Base-by-base conservation (phyloP, 2,329 filamentous ascomycete species). In the Drechslera avenae region DNA sequence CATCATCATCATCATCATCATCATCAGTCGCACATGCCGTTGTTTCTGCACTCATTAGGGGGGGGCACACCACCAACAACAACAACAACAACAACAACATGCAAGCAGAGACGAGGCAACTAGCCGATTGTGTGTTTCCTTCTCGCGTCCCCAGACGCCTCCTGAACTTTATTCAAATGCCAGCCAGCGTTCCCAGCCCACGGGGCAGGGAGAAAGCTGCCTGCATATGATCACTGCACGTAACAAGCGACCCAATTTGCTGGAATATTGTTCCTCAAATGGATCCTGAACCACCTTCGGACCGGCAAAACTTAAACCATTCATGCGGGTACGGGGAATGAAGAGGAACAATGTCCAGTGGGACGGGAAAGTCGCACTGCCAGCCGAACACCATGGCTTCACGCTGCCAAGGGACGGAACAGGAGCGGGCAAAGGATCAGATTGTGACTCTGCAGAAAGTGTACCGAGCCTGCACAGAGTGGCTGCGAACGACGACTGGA, bases 91-190 rank as follows among this genome's bases (percentile, higher is more conserved):
- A 34, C 43, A 39, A 19, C 23, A 33, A 23, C 16, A 46, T 17
- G 21, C 41, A 23, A 19, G 3, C 30, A 17, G 41, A 44, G 35
- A 45, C 39, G 16, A 52, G 39, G 39, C 21, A 48, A 41, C 32
- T 39, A 35, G 43, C 43, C 23, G 42, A 33, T 7, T 16, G n/a
- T 26, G 13, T 45, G 33, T 23, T 45, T 42, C 36, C 33, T 30
- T 31, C 47, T 18, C 17, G 18, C 43, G 23, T 46, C 43, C 39
- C 52, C 43, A 45, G 39, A 46, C 48, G 39, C 43, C 42, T 51
- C 40, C 12, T 34, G 26, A 41, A 33, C 48, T 35, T 18, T 46
- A 45, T 37, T 46, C 36, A n/a, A 30, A 32, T 34, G 14, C 21
- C 23, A 33, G 18, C 16, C 18, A 39, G 28, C 32, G n/a, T 37